phyloP scores from a whole-genome alignment of 805 yeast species.

The Zygoascus flipseniorum region DNA sequence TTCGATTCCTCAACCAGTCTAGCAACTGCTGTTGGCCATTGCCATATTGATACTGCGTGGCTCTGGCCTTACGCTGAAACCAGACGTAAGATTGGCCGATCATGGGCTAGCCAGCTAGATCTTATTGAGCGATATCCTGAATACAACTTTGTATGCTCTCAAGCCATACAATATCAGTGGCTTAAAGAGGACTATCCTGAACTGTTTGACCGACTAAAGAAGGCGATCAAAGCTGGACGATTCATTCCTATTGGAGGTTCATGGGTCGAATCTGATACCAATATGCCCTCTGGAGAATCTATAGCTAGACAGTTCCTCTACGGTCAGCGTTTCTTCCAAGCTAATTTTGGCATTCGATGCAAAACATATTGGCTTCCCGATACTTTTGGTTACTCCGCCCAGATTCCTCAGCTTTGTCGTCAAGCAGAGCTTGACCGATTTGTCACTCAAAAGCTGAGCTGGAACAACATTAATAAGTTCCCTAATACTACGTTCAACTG shows the following conservation, averaged over 20 bases:
- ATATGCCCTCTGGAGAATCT: slow-evolving; percentile 89
- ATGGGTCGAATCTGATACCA: slow-evolving; percentile 97
- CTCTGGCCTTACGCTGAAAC: slow-evolving; percentile 98
- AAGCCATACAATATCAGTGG: slow-evolving; percentile 95
- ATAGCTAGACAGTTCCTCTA: slow-evolving; percentile 78
- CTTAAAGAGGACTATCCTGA: slow-evolving; percentile 79
- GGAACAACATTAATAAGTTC: slow-evolving; percentile 92
- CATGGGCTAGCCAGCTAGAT: slow-evolving; percentile 90
- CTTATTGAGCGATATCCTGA: slow-evolving; percentile 85
- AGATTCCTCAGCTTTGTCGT: slow-evolving; percentile 87
- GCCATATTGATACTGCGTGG: slow-evolving; percentile 99
- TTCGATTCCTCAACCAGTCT: not conserved
- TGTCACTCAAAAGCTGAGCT: slow-evolving; percentile 86
- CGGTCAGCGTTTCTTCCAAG: slow-evolving; percentile 80
- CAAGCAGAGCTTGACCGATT: slow-evolving; percentile 76
- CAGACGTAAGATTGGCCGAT: slow-evolving; percentile 81
- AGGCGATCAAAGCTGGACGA: slow-evolving; percentile 55
- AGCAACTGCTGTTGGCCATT: slow-evolving; percentile 71
- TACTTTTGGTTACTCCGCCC: slow-evolving; percentile 93
- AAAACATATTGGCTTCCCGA: slow-evolving; percentile 93
- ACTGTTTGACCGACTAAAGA: slow-evolving; percentile 51
- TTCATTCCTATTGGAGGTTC: slow-evolving; percentile 93
- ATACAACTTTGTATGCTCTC: slow-evolving; percentile 89
- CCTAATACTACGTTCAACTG: slow-evolving; percentile 91
- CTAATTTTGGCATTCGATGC: slow-evolving; percentile 69